A percentile compares a stretch with the other conserved stretches of the same genome.
These are phyloP conservation scores for Colletotrichum eremochloae DNA, from an alignment of 2,329 filamentous ascomycete species.

Conservation along the genomic window DNA sequence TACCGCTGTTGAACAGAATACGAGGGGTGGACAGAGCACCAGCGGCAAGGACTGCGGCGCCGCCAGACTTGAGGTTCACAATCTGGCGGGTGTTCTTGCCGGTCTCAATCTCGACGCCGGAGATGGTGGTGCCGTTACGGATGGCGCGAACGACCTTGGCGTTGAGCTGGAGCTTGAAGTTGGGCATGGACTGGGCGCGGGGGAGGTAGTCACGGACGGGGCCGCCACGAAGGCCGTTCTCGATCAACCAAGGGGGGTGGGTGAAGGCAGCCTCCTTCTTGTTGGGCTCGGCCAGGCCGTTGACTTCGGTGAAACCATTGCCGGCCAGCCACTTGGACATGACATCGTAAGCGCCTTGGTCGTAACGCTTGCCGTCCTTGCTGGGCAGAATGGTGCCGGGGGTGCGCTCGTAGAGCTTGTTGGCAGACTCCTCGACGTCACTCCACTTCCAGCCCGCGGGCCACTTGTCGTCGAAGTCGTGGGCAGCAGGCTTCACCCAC, in stretches of 20 bases:
- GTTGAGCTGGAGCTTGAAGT: conserved; percentile 51
- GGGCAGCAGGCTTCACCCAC: conserved; percentile 45
- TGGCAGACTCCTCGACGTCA: conserved; percentile 41
- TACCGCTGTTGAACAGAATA: conserved; percentile 68
- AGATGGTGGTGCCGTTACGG: conserved; percentile 49
- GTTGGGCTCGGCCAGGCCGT: conserved; percentile 42
- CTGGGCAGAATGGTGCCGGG: conserved; percentile 43
- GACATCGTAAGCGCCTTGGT: conserved; percentile 41
- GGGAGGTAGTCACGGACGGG: conserved; percentile 54
- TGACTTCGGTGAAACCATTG: conserved; percentile 42
- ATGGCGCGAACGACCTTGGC: conserved; percentile 45
- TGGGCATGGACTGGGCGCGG: conserved; percentile 51
- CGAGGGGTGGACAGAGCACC: conserved; percentile 50
- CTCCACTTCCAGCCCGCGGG: conserved; percentile 43
- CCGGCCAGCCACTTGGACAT: conserved; percentile 40
- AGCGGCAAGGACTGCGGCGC: conserved; percentile 42
- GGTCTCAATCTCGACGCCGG: conserved; percentile 50
- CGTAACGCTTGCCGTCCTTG: conserved; percentile 44
- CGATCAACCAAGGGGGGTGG: conserved; percentile 43
- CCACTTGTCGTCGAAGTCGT: conserved; percentile 43
- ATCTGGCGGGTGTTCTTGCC: conserved; percentile 40
- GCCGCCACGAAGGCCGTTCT: conserved; percentile 42
- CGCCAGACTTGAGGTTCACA: conserved; percentile 44
- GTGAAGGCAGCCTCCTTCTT: conserved; percentile 43
- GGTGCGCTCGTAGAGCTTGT: conserved; percentile 42